phyloP scores from a whole-genome alignment of 305 asterid genomes.

The Solanum chacoense region DNA sequence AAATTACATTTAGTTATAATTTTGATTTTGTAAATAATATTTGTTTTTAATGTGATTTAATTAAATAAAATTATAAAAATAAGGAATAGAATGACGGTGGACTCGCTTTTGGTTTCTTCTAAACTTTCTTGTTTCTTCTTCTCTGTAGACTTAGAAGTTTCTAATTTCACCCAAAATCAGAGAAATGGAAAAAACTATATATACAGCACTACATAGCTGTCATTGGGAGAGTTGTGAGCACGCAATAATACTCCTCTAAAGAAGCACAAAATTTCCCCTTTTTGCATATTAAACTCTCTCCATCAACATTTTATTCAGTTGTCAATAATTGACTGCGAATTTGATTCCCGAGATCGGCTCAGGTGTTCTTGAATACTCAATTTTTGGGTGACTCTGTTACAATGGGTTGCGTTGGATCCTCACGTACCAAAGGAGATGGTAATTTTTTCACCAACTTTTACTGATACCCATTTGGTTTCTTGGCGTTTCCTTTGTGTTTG shows the following conservation, averaged over 20 bases:
- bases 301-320: background rate
- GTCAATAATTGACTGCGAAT: background rate
- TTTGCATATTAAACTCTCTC: background rate
- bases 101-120: background rate
- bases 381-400: background rate
- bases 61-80: no score
- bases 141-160: background rate
- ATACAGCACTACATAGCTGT: slow-evolving; percentile 1
- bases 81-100: background rate
- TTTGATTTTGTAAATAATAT: background rate
- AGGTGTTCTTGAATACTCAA: background rate
- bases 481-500: background rate
- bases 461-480: background rate
- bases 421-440: slow-evolving; percentile 24
- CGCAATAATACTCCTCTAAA: background rate
- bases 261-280: background rate
- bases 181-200: background rate
- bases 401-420: slow-evolving; percentile 31
- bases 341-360: background rate
- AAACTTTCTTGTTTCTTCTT: background rate
- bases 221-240: slow-evolving; percentile 7
- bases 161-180: background rate
- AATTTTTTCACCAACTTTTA: background rate
- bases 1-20: background rate
- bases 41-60: no score